Base-by-base conservation (phyloP, 2,329 filamentous ascomycete species). In the Beauveria asiatica region DNA sequence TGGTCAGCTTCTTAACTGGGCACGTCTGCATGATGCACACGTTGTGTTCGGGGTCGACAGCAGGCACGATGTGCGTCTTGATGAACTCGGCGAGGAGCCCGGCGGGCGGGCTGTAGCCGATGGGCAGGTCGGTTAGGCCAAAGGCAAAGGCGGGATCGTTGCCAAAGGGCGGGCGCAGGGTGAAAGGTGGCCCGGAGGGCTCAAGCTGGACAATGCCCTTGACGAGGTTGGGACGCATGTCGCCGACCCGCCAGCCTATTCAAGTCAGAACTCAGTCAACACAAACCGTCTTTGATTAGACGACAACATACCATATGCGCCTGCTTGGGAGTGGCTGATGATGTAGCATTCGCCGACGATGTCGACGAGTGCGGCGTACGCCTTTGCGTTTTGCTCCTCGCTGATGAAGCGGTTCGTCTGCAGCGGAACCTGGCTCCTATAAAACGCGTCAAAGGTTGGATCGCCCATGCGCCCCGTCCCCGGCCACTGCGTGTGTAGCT, bases 371-470 rank as follows among this genome's bases (percentile, higher is more conserved):
- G 64, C 64, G 4, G 64, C 51, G 42, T 65, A 65, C 37, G 64
- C 64, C 42, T 57, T 60, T 10, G 64, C 64, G 42, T 65, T 65
- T 16, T 63, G 46, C 49, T 65, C 64, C 45, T 65, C 64, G 45
- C 64, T 54, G 16, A 65, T 52, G 49, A 65, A 65, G 50, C 64
- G 64, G 42, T 65, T 61, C 4, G 41, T 64, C 19, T 64, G 64
- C 13, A 64, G 52, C 46, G 62, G 64, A 39, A 65, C 48, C 57
- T 65, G 64, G 56, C 64, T 65, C n/a, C 60, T 54, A 48, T 77
- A 78, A 65, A 80, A 80, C 5, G 71, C 69, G 65, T 81, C 78
- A 63, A 82, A 82, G 10, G 69, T 68, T 1, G 74, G 63, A 63
- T 82, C 78, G 9, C 78, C 76, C 10, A 63, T 62, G 42, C 66